Base-by-base conservation (phyloP, 1,284 basidiomycete genomes). In the Microbotryum intermedium region DNA sequence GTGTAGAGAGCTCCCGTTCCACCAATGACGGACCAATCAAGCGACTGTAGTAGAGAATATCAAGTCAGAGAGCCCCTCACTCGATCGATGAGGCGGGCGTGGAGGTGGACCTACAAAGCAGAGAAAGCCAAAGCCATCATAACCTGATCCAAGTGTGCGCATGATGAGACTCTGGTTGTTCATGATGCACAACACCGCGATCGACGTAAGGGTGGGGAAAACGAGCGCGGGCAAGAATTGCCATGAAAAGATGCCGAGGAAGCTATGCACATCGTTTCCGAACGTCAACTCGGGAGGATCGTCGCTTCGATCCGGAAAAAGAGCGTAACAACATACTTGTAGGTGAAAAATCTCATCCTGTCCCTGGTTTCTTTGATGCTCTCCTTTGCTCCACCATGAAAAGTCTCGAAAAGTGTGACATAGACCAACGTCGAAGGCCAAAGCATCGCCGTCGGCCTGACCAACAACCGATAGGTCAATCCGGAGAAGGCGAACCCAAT, bases 401-500 rank as follows among this genome's bases (percentile, higher is more conserved):
- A 66, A 1, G 73, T 75, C 44, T 75, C 72, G 59, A 74, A 75
- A 52, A 75, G 71, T 20, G 72, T 72, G 21, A 76, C 67, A 2
- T 74, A 67, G 18, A 76, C 75, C 20, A 76, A 62, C 11, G 73
- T 62, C 42, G 66, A 59, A 2, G 69, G 68, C 58, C 69, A 74
- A 25, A 75, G 60, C 73, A 73, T 74, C 28, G 66, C 69, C 2
- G 71, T 70, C 4, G 74, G 73, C 28, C 74, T 70, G 6, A 76
- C 67, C 26, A 51, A 69, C 4, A 68, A 47, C 18, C 55, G 55
- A 25, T 74, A 74, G 42, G 75, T 72, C n/a, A 72, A 30, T 61
- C 79, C 79, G 11, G 77, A 77, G 6, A 81, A 70, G 1, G 79
- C 80, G 57, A 80, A 80, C 4, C 79, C 80, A 34, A 81, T 77